Evolutionary conservation across 2,329 filamentous ascomycete genomes (phyloP).

Genomic region (Ilyonectria mors-panacis): DNA sequence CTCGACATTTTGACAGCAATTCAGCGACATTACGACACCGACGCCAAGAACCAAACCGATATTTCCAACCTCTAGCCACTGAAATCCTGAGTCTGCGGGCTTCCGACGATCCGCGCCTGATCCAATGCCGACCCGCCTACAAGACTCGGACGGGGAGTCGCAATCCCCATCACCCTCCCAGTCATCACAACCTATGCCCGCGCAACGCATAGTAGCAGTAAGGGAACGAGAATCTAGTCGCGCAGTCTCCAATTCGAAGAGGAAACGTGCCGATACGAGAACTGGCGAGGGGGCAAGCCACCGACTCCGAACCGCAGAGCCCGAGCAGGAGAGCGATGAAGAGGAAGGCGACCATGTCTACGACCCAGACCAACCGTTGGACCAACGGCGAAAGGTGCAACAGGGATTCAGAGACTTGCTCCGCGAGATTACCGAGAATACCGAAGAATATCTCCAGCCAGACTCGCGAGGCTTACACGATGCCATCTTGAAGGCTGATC

Average conservation of each 20-base stretch:
- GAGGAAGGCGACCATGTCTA: slow-evolving; percentile 67
- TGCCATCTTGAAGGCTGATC: slow-evolving; percentile 76
- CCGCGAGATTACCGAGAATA: slow-evolving; percentile 74
- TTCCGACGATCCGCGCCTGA: neutral
- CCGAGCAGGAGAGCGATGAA: slow-evolving; percentile 39
- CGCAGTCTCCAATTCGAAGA: slow-evolving; percentile 48
- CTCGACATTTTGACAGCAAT: neutral
- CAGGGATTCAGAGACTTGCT: slow-evolving; percentile 78
- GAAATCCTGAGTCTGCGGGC: neutral
- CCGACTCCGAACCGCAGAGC: slow-evolving; percentile 47
- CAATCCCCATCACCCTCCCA: slow-evolving; percentile 41
- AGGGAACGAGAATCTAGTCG: slow-evolving; percentile 45
- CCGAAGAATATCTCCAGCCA: slow-evolving; percentile 79
- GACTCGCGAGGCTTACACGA: slow-evolving; percentile 76
- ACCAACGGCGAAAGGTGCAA: slow-evolving; percentile 80
- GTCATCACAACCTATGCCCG: slow-evolving; percentile 36
- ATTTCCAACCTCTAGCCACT: neutral
- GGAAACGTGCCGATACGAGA: slow-evolving; percentile 50
- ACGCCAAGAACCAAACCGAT: neutral
- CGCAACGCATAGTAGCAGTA: slow-evolving; percentile 43
- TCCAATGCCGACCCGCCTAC: slow-evolving; percentile 48
- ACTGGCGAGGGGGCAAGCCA: slow-evolving; percentile 40
- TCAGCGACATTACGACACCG: neutral
- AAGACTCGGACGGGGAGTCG: slow-evolving; percentile 41
- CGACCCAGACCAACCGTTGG: slow-evolving; percentile 86